These are phyloP conservation scores for Wallacemonas rigidus DNA, from an alignment of 208 protist genomes.

Conservation along the genomic window DNA sequence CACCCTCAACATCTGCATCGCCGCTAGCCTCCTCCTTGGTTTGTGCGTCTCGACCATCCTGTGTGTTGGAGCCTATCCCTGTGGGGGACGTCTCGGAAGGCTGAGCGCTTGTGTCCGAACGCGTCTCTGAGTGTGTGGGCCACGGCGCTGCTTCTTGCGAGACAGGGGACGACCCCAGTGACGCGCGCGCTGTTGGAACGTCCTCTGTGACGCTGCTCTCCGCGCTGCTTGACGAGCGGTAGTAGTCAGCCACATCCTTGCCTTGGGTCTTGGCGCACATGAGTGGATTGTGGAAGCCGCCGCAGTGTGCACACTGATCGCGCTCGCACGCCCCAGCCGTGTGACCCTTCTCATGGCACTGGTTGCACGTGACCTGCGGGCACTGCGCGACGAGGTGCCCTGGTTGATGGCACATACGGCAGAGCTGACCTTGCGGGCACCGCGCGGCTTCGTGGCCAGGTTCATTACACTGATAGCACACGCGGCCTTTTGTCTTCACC, in stretches of 20 bases:
- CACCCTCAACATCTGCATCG: too few relatives aligned
- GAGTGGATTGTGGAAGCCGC: constrained; percentile 37
- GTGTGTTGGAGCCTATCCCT: too few relatives aligned
- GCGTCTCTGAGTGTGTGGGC: too few relatives aligned
- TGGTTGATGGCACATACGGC: constrained; percentile 76
- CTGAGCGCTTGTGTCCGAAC: too few relatives aligned
- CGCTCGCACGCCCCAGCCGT: constrained; percentile 68
- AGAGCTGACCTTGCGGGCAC: constrained; percentile 75
- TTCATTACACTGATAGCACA: constrained; percentile 91
- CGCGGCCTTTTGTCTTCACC: constrained; percentile 61
- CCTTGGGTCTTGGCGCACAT: constrained; percentile 24
- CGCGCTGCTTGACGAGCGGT: constrained; percentile 14
- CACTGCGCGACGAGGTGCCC: constrained; percentile 83
- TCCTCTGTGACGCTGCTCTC: constrained; percentile 19
- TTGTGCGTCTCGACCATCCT: too few relatives aligned
- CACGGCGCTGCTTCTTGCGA: neutral
- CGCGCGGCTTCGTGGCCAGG: constrained; percentile 82
- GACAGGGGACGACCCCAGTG: neutral
- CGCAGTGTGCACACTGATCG: constrained; percentile 46
- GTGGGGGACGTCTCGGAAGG: too few relatives aligned
- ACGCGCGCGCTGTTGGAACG: neutral
- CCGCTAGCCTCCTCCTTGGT: too few relatives aligned
- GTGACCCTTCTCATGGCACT: constrained; percentile 80
- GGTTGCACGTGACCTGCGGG: constrained; percentile 66
- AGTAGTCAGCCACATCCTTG: constrained; percentile 2